Base-by-base conservation (phyloP, 768 basidiomycete genomes). In the Suillus decipiens region DNA sequence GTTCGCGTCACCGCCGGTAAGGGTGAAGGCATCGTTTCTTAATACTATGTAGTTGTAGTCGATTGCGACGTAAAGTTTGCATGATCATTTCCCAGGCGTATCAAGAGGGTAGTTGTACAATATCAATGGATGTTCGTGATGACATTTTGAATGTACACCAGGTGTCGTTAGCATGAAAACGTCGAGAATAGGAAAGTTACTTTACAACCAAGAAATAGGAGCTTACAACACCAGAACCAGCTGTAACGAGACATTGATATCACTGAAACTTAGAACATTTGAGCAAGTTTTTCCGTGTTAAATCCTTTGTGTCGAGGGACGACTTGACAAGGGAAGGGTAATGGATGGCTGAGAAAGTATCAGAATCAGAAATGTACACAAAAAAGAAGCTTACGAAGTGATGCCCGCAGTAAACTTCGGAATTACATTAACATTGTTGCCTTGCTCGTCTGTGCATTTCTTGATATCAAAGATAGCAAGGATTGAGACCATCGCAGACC, bases 401-500 rank as follows among this genome's bases (percentile, higher is more conserved):
- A 74, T 59, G 0, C 72, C 74, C 15, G 56, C 64, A 8, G 71
- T 67, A 69, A 67, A 74, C 22, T 45, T 60, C 0, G 74, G 72
- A 5, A 66, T 60, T 15, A 70, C 69, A 7, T 42, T 56, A 22
- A 75, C 31, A 4, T 74, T 64, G 10, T 70, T 65, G 24, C 73
- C 74, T 45, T 63, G 64, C 42, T 67, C 64, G 48, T 74, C 71
- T 47, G 66, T 70, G 24, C 66, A 67, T 33, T 76, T 76, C 48
- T 55, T 61, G 54, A 81, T 77, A 15, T 67, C 66, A 64, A 80
- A 79, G 2, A 73, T 59, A 3, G 79, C 75, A 33, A 81, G 69
- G 12, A 75, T 68, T 36, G 71, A 62, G 42, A 68, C 71, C 33
- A 76, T 76, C 5, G 78, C 74, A 14, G 76, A 71, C 70, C 76